Conservation (phyloP, 148 eudicot genomes). For the Silene conica region DNA sequence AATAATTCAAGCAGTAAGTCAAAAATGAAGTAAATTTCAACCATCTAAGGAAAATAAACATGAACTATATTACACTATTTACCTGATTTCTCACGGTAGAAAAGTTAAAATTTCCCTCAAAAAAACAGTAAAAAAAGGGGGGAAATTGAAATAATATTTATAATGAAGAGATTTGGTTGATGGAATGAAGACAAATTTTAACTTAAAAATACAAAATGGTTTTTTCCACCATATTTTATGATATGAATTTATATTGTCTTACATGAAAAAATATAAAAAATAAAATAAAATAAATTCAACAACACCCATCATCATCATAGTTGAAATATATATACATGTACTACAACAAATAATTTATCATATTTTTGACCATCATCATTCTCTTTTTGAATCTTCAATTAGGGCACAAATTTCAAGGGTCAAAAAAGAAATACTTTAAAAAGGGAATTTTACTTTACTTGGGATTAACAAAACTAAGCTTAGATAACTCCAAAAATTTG, state of each 20-base stretch:
- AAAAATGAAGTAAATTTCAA: conserved; percentile 14
- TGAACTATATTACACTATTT: conserved; percentile 4
- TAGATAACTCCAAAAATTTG: conserved; percentile 16
- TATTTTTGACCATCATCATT: conserved; percentile 4
- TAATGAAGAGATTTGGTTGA: conserved; percentile 6
- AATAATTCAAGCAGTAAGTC: background rate
- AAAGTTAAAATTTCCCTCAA: too few relatives aligned
- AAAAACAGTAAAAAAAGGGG: background rate
- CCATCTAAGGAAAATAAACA: conserved; percentile 6
- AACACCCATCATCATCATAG: conserved; percentile 15
- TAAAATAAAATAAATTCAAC: conserved; percentile 1
- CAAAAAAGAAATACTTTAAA: conserved; percentile 28
- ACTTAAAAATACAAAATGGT: conserved; percentile 1
- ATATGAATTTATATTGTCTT: conserved; percentile 21
- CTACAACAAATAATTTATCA: background rate
- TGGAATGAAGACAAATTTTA: conserved; percentile 22
- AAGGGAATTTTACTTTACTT: conserved; percentile 26
- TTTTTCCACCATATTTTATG: conserved; percentile 13
- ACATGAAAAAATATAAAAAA: background rate
- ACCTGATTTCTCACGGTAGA: conserved; percentile 21
- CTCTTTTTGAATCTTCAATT: conserved; percentile 7
- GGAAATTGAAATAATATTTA: background rate
- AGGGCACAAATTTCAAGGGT: conserved; percentile 34
- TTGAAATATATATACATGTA: background rate
- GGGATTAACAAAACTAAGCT: conserved; percentile 35